Evolutionary conservation across 2,329 filamentous ascomycete genomes (phyloP).

Genomic region (Alternaria arborescens): DNA sequence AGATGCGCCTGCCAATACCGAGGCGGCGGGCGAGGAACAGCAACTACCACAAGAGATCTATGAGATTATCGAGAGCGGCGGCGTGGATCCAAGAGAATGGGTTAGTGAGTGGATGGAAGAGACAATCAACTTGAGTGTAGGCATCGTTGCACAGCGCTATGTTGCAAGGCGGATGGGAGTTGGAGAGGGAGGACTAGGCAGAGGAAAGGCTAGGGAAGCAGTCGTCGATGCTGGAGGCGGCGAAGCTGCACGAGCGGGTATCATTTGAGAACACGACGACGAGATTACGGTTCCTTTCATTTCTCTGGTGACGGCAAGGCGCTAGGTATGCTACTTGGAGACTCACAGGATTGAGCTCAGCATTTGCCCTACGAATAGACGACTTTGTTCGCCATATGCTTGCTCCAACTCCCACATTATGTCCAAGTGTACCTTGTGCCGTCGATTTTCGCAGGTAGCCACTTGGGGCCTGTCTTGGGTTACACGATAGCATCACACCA

Average conservation of each 20-base stretch:
- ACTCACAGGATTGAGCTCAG: constrained; percentile 5
- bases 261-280: constrained; percentile 33
- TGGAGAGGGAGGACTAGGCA: constrained; percentile 75
- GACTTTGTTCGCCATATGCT: background rate
- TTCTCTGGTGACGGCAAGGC: constrained; percentile 9
- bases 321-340: background rate
- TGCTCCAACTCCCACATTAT: background rate
- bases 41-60: constrained; percentile 82
- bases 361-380: constrained; percentile 7
- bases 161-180: constrained; percentile 96
- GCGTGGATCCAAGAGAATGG: constrained; percentile 95
- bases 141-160: constrained; percentile 91
- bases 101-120: constrained; percentile 98
- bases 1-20: constrained; percentile 63
- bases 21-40: constrained; percentile 56
- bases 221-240: constrained; percentile 67
- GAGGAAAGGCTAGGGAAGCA: constrained; percentile 65
- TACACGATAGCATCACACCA: background rate
- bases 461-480: background rate
- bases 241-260: constrained; percentile 66
- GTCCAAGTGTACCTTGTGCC: background rate
- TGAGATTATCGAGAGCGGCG: constrained; percentile 77
- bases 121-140: constrained; percentile 76
- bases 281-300: constrained; percentile 5
- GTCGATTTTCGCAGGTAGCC: background rate